These are phyloP conservation scores for Tylopilus felleus DNA, from an alignment of 768 basidiomycete genomes.

Conservation along the genomic window DNA sequence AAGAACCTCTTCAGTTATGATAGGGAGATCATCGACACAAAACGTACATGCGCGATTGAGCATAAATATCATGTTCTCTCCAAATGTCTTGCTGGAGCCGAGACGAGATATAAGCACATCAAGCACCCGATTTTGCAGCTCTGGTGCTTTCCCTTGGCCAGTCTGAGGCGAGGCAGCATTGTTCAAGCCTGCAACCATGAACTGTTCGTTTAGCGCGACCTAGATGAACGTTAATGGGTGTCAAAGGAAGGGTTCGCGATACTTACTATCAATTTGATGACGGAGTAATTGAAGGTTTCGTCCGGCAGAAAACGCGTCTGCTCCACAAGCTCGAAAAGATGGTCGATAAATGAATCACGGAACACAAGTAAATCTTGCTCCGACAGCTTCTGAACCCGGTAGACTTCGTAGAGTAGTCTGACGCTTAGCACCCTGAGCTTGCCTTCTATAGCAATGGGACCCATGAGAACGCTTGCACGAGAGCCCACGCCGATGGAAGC, in stretches of 20 bases:
- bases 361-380: slow-evolving; percentile 80
- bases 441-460: slow-evolving; percentile 74
- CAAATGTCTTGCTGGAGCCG: slow-evolving; percentile 90
- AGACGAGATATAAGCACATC: slow-evolving; percentile 80
- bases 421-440: slow-evolving; percentile 72
- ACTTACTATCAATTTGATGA: slow-evolving; percentile 89
- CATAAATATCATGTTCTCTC: slow-evolving; percentile 99
- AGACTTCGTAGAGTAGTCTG: slow-evolving; percentile 85
- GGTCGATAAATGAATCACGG: slow-evolving; percentile 79
- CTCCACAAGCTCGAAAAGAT: slow-evolving; percentile 91
- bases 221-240: slow-evolving; percentile 30
- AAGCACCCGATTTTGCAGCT: slow-evolving; percentile 73
- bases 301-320: slow-evolving; percentile 84
- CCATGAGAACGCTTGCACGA: slow-evolving; percentile 38
- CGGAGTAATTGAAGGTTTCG: slow-evolving; percentile 91
- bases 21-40: not conserved
- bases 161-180: slow-evolving; percentile 21
- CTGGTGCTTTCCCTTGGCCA: slow-evolving; percentile 31
- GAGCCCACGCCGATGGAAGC: slow-evolving; percentile 27
- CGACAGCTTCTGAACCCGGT: slow-evolving; percentile 82
- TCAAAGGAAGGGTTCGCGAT: slow-evolving; percentile 1
- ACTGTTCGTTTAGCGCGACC: slow-evolving; percentile 96
- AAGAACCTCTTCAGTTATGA: slow-evolving; percentile 3
- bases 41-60: slow-evolving; percentile 87
- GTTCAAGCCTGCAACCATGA: slow-evolving; percentile 84